These are phyloP conservation scores for Thalassiosira mediterranea DNA, from an alignment of 352 stramenopile genomes.

Conservation along the genomic window DNA sequence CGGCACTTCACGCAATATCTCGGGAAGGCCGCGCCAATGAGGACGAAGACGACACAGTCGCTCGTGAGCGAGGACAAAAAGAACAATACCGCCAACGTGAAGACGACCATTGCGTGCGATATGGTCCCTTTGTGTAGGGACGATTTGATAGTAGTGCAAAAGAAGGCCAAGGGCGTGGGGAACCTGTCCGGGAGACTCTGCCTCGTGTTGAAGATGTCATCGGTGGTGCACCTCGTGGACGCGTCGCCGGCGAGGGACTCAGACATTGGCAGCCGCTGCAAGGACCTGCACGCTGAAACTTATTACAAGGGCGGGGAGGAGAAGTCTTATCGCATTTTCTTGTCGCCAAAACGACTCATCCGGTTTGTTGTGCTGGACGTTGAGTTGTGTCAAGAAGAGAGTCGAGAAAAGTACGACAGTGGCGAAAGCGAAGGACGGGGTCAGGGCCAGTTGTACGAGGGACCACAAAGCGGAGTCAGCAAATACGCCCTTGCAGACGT, in stretches of 20 bases:
- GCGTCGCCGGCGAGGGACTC: conserved; percentile 61
- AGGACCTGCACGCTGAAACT: conserved; percentile 64
- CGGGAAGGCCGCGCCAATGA: conserved; percentile 91
- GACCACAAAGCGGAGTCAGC: conserved; percentile 39
- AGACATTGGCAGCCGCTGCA: conserved; percentile 48
- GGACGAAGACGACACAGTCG: conserved; percentile 95
- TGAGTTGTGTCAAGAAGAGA: conserved; percentile 61
- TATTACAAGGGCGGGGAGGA: conserved; percentile 83
- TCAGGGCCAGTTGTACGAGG: conserved; percentile 41
- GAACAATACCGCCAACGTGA: conserved; percentile 99
- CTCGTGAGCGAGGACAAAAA: conserved; percentile 97
- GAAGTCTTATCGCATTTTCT: conserved; percentile 72
- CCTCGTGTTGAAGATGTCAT: conserved; percentile 76
- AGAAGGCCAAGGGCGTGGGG: conserved; percentile 52
- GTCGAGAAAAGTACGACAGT: conserved; percentile 8
- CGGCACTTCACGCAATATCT: conserved; percentile 97
- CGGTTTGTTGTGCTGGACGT: conserved; percentile 84
- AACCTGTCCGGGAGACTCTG: conserved; percentile 71
- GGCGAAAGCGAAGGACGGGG: conserved; percentile 7
- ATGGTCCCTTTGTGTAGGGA: conserved; percentile 98
- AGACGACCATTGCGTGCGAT: conserved; percentile 97
- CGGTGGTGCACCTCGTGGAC: conserved; percentile 71
- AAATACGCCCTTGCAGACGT: conserved; percentile 84
- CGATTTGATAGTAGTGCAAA: conserved; percentile 87
- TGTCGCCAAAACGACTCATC: conserved; percentile 67